Evolutionary conservation across 257 asterid species (phyloP), one percentile per base, ranked within the genome.

Genomic region (Parsonsia alboflavescens): DNA sequence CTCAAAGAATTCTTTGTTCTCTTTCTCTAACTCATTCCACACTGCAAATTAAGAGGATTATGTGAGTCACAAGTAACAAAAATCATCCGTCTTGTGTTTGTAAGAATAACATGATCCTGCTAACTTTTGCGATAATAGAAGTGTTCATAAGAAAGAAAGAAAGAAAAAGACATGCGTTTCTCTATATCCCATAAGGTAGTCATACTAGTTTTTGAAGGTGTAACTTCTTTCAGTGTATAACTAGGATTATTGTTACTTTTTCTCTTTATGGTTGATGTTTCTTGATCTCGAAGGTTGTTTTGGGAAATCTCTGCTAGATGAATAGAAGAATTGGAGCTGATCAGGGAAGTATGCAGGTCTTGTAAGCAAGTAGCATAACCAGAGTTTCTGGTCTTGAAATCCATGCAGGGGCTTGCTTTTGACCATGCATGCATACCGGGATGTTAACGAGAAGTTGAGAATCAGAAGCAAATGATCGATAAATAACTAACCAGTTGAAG

Each of bases 1-100:
- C 53, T 85, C 81, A 30, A 85, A 85, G 79, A 85, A 82, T 56
- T 80, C 87, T 72, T 82, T 76, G 76, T 85, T 85, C 67, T 78
- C 89, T 71, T 85, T 85, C 81, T 78, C 87, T 13, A 85, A 62
- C 78, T 85, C 89, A 19, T 68, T 82, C 89, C 89, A 85, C 53
- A 85, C 89, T 85, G 85, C 82, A 66, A 52, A 50, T 6, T 54
- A 26, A 1, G 22, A 13, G 12, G 19, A 64, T 64, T 39, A 39
- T 41, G 24, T 41, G 4, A 52, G n/a, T 15, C 7, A 52, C 17
- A 52, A 15, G 30, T 17, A 2, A 11, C 12, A 12, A 24, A 24
- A 64, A 36, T 64, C 48, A 64, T 24, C 17, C 10, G 24, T 58
- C 39, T 24, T 58, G 65, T n/a, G 3, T 21, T 46, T 15, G 28